Conservation (phyloP, 2,329 filamentous ascomycete genomes). For the Pseudogymnoascus sp. region DNA sequence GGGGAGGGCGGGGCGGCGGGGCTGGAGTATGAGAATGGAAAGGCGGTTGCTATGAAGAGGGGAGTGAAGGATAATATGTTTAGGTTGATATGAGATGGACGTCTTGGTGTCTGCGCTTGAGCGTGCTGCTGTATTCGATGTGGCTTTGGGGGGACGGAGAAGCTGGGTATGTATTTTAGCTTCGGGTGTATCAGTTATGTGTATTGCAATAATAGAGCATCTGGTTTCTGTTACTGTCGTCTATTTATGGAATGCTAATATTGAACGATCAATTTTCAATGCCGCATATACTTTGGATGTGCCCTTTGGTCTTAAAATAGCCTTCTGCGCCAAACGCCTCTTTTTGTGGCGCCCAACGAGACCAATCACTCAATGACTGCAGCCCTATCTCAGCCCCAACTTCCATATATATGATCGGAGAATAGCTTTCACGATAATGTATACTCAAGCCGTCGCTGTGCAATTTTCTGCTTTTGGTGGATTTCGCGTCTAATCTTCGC, state of each 20-base stretch:
- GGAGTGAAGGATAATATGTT: slow-evolving; percentile 74
- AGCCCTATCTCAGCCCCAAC: background rate
- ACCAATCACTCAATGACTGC: background rate
- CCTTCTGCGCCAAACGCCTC: background rate
- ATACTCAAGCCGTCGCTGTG: background rate
- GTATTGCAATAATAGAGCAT: background rate
- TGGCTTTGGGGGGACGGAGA: background rate
- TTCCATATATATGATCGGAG: background rate
- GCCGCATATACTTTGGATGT: background rate
- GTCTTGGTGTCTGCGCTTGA: background rate
- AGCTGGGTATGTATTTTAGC: background rate
- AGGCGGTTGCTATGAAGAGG: slow-evolving; percentile 65
- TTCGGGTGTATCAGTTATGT: background rate
- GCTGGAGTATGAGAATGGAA: slow-evolving; percentile 68
- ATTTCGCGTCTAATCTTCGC: background rate
- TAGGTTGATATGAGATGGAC: slow-evolving; percentile 48
- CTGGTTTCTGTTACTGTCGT: background rate
- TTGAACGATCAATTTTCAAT: background rate
- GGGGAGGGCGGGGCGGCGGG: slow-evolving; percentile 66
- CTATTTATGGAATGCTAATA: background rate
- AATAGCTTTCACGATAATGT: background rate
- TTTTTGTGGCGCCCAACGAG: background rate
- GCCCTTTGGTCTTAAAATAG: background rate
- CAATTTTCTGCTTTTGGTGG: background rate
- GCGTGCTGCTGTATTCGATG: background rate